Conservation (phyloP, 2,329 filamentous ascomycete species). For the Alternaria alternata region DNA sequence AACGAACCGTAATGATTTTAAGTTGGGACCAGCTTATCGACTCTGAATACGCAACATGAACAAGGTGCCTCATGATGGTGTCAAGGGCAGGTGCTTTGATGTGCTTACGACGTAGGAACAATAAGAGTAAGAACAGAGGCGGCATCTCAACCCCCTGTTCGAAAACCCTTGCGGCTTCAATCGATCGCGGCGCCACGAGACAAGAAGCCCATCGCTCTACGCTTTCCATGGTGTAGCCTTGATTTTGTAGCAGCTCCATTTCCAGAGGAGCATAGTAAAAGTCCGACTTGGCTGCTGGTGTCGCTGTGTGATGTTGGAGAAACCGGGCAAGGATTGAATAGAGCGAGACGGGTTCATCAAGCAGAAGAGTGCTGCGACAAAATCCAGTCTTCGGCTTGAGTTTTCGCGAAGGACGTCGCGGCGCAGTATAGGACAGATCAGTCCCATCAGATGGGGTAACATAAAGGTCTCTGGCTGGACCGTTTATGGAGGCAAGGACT, state of each 20-base stretch:
- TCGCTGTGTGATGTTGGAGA: constrained; percentile 23
- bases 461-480: constrained; percentile 31
- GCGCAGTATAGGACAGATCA: constrained; percentile 25
- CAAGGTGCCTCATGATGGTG: constrained; percentile 36
- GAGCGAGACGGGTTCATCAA: constrained; percentile 26
- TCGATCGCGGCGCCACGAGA: constrained; percentile 29
- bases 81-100: constrained; percentile 32
- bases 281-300: constrained; percentile 4
- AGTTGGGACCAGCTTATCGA: constrained; percentile 33
- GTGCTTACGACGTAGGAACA: constrained; percentile 43
- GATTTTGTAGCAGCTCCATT: constrained; percentile 23
- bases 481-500: constrained; percentile 32
- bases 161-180: constrained; percentile 31
- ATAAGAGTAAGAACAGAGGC: constrained; percentile 42
- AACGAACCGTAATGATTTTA: constrained; percentile 34
- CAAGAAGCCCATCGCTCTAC: constrained; percentile 37
- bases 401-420: not conserved
- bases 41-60: constrained; percentile 22
- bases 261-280: constrained; percentile 31
- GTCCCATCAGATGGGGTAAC: constrained; percentile 11
- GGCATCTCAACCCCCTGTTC: constrained; percentile 17
- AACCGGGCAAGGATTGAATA: constrained; percentile 41
- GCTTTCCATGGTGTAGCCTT: constrained; percentile 24
- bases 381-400: not conserved
- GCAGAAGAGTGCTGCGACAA: not conserved